Evolutionary conservation across 169 alveolate genomes (phyloP), one percentile per base, ranked within the genome.

Genomic region (Perkinsus chesapeaki): DNA sequence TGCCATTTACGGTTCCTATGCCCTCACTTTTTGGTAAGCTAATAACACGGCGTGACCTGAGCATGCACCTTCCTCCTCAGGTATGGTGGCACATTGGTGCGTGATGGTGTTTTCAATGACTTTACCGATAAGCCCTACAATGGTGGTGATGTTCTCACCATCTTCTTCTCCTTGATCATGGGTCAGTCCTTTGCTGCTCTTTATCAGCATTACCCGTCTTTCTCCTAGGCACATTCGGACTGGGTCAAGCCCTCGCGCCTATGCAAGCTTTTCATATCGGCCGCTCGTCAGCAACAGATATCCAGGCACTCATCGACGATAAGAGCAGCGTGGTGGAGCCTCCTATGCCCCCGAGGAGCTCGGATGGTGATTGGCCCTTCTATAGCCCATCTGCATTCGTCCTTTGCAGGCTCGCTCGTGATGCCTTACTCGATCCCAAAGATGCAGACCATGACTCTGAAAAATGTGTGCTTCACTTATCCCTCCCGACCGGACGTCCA

Each of bases 401-500:
- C 82, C 31, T 43, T 16, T 34, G 12, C 23, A 60, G 82, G 82
- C 3, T 20, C 12, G 12, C 12, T 60, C 3, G 82, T 60, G 37
- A 34, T 60, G 27, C 27, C 31, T 1, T 60, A 60, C 27, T 7
- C 82, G 36, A 34, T 60, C 37, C 82, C 82, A 23, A 60, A 60
- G 82, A 60, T 60, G 82, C 36, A 60, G 82, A 60, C 12, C 7
- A 60, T 60, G 82, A 60, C 82, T 60, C 82, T 60, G 82, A 34
- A 39, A 10, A 37, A 43, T 38, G 93, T 82, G 39, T 39, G 73
- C 92, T 94, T 94, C 37, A 19, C 34, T 0, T 94, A 94, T 39
- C 95, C 95, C 23, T n/a, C 91, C 36, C 82, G 91, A 1, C 95
- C 95, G n/a, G 92, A 94, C 39, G 91, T 92, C 20, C 72, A 10